Conservation (phyloP, 306 rosid species). For the Vachellia pachyceras region DNA sequence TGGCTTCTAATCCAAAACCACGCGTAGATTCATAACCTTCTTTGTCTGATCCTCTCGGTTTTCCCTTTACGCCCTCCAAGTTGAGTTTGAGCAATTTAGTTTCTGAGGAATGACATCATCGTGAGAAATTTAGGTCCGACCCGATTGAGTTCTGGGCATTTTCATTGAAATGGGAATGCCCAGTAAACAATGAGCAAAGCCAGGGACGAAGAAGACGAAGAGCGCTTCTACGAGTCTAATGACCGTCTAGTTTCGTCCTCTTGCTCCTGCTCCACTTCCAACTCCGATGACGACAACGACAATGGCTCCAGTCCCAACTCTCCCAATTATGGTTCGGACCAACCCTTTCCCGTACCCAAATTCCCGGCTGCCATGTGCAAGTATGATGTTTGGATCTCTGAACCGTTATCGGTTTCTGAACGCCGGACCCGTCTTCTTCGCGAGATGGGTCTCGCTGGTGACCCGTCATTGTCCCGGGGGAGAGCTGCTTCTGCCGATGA, state of each 20-base stretch:
- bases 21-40: conserved; percentile 26
- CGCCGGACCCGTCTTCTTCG: conserved; percentile 76
- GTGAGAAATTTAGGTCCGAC: not conserved
- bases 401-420: conserved; percentile 80
- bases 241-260: conserved; percentile 78
- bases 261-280: conserved; percentile 77
- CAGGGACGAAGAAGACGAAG: conserved; percentile 57
- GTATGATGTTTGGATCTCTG: conserved; percentile 84
- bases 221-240: conserved; percentile 77
- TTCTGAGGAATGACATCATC: no score
- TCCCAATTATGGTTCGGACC: conserved; percentile 54
- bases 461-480: conserved; percentile 60
- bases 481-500: conserved; percentile 30
- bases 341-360: conserved; percentile 51
- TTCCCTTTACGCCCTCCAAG: no score
- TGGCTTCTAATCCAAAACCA: conserved; percentile 52
- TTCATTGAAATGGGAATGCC: conserved; percentile 75
- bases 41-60: conserved; percentile 44
- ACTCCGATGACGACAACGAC: conserved; percentile 50
- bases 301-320: conserved; percentile 37
- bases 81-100: no score
- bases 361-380: conserved; percentile 62
- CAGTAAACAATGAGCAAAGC: conserved; percentile 66
- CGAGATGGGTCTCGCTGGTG: conserved; percentile 70
- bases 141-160: conserved; percentile 52